Percentiles rank a stretch among this genome's conserved stretches.
These are phyloP conservation scores for Suillus plorans DNA, from an alignment of 768 basidiomycete genomes.

Conservation along the genomic window DNA sequence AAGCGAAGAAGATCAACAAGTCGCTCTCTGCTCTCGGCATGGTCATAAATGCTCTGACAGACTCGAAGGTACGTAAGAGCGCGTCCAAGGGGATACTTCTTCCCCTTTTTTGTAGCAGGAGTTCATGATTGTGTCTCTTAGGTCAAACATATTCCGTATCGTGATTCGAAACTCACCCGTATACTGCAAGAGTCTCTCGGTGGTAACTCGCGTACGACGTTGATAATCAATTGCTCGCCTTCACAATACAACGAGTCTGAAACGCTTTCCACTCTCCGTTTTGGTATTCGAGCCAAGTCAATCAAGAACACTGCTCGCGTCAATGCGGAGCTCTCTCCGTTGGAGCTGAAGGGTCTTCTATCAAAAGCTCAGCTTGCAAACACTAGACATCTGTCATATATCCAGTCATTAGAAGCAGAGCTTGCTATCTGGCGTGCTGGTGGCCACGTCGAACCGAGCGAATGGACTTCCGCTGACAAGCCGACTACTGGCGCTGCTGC, in stretches of 20 bases:
- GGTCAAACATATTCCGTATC: slow-evolving; percentile 97
- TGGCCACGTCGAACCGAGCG: slow-evolving; percentile 75
- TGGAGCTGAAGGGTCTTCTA: slow-evolving; percentile 91
- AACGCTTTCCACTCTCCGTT: slow-evolving; percentile 94
- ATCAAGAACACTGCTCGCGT: slow-evolving; percentile 99
- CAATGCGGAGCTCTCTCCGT: slow-evolving; percentile 94
- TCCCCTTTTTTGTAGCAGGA: neutral
- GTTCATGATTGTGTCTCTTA: slow-evolving; percentile 31
- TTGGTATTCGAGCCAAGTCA: slow-evolving; percentile 99
- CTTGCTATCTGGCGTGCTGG: slow-evolving; percentile 87
- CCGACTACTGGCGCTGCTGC: slow-evolving; percentile 41
- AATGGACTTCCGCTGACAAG: slow-evolving; percentile 79
- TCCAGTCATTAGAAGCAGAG: slow-evolving; percentile 89
- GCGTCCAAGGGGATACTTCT: neutral
- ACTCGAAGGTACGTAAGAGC: slow-evolving; percentile 70
- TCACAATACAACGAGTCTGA: slow-evolving; percentile 97
- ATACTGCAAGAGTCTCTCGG: slow-evolving; percentile 98
- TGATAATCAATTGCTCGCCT: slow-evolving; percentile 99
- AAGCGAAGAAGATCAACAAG: slow-evolving; percentile 99
- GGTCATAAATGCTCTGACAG: slow-evolving; percentile 99
- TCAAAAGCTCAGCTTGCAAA: slow-evolving; percentile 88
- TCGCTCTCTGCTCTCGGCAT: slow-evolving; percentile 95
- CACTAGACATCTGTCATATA: slow-evolving; percentile 80
- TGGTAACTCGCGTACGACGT: slow-evolving; percentile 91
- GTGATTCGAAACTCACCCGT: slow-evolving; percentile 98